phyloP scores from a whole-genome alignment of 306 rosid genomes.

The Gastrolobium bilobum region DNA sequence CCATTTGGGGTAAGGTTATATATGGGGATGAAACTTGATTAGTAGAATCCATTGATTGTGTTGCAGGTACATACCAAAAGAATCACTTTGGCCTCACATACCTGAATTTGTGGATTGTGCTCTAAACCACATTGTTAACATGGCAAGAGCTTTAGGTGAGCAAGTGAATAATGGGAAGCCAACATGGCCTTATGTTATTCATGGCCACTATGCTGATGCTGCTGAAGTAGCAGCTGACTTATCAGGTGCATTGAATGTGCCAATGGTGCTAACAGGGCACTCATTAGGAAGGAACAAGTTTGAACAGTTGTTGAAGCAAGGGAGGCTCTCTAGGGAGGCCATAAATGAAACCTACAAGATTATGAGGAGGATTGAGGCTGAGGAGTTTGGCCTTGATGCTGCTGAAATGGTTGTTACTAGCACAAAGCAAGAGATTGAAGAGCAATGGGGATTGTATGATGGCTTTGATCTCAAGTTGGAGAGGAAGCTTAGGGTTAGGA shows the following conservation, averaged over 20 bases:
- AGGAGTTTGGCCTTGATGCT: constrained; percentile 79
- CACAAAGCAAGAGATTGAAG: constrained; percentile 91
- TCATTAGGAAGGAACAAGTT: constrained; percentile 84
- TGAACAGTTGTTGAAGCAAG: constrained; percentile 83
- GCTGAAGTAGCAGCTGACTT: constrained; percentile 76
- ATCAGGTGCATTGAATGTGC: constrained; percentile 83
- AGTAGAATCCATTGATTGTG: background rate
- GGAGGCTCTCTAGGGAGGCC: constrained; percentile 71
- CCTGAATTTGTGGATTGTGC: constrained; percentile 85
- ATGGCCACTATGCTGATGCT: constrained; percentile 89
- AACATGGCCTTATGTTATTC: constrained; percentile 79
- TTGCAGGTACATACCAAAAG: constrained; percentile 78
- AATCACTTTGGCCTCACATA: constrained; percentile 83
- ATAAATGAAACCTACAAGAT: constrained; percentile 79
- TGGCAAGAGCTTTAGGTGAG: constrained; percentile 83
- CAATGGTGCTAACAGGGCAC: constrained; percentile 87
- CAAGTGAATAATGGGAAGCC: constrained; percentile 70
- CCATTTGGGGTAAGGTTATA: background rate
- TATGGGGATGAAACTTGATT: background rate
- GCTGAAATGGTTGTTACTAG: constrained; percentile 90
- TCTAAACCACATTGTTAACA: constrained; percentile 71
- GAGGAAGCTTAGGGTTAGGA: constrained; percentile 83
- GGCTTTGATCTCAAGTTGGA: constrained; percentile 81
- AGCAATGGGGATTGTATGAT: constrained; percentile 87
- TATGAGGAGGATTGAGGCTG: constrained; percentile 77